These are phyloP conservation scores for Asterophora lycoperdoides DNA, from an alignment of 768 basidiomycete genomes.

Conservation along the genomic window DNA sequence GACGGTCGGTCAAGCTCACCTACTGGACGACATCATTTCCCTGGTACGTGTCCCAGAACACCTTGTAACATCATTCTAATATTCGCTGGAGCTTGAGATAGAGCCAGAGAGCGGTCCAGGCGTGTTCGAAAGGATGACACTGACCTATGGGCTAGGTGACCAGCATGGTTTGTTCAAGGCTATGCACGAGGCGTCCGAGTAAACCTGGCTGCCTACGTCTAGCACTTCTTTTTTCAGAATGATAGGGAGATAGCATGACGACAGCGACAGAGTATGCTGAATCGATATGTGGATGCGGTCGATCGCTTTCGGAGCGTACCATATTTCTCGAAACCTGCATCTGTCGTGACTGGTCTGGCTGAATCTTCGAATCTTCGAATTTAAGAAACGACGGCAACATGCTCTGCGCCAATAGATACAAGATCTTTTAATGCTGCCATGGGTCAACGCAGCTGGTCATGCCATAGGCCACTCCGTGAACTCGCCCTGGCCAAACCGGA, in stretches of 20 bases:
- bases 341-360: too few relatives aligned
- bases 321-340: too few relatives aligned
- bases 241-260: too few relatives aligned
- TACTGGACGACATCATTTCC: slow-evolving; percentile 89
- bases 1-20: slow-evolving; percentile 86
- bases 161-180: slow-evolving; percentile 65
- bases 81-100: slow-evolving; percentile 43
- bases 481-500: slow-evolving; percentile 78
- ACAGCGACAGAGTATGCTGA: too few relatives aligned
- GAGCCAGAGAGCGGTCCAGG: slow-evolving; percentile 48
- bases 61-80: not conserved
- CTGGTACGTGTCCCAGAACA: slow-evolving; percentile 45
- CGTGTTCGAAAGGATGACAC: slow-evolving; percentile 65
- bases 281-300: too few relatives aligned
- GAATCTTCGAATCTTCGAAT: too few relatives aligned
- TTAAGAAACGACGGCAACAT: too few relatives aligned
- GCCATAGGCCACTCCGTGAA: slow-evolving; percentile 84
- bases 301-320: too few relatives aligned
- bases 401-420: too few relatives aligned
- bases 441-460: slow-evolving; percentile 10
- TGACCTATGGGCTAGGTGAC: slow-evolving; percentile 81
- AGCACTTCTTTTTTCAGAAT: too few relatives aligned
- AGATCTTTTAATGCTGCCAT: too few relatives aligned
- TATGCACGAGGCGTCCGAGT: slow-evolving; percentile 36
- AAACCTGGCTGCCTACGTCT: too few relatives aligned